Evolutionary conservation across 257 asterid species (phyloP).

Genomic region (Solanum corneliomulleri): DNA sequence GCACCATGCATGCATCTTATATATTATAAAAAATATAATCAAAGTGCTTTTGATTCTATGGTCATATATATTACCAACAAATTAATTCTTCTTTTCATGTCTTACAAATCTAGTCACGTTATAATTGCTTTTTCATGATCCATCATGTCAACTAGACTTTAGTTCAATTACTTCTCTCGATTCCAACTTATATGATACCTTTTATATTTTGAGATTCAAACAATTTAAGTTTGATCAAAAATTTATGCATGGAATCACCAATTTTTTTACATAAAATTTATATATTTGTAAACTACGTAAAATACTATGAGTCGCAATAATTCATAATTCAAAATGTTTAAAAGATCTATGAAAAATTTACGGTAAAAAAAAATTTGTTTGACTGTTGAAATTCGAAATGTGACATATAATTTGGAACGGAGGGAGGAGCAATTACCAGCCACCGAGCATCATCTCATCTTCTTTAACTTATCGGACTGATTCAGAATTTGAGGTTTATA

Average conservation of each 20-base stretch:
- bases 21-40: not conserved
- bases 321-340: too few species aligned
- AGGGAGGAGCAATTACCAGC: not conserved
- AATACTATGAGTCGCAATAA: too few species aligned
- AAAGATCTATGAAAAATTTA: too few species aligned
- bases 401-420: too few species aligned
- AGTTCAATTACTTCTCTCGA: not conserved
- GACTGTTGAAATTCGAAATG: too few species aligned
- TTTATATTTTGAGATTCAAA: too few species aligned
- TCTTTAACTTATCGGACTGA: not conserved
- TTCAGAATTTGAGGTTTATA: not conserved
- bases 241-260: accelerated
- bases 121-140: not conserved
- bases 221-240: too few species aligned
- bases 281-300: too few species aligned
- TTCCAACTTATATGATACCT: too few species aligned
- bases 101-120: not conserved
- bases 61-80: not conserved
- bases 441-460: not conserved
- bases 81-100: not conserved
- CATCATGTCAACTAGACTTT: not conserved
- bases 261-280: too few species aligned
- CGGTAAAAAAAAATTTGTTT: too few species aligned
- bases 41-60: not conserved
- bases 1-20: not conserved